These are phyloP conservation scores for Boletellus sp. DNA, from an alignment of 768 basidiomycete species.

Conservation along the genomic window DNA sequence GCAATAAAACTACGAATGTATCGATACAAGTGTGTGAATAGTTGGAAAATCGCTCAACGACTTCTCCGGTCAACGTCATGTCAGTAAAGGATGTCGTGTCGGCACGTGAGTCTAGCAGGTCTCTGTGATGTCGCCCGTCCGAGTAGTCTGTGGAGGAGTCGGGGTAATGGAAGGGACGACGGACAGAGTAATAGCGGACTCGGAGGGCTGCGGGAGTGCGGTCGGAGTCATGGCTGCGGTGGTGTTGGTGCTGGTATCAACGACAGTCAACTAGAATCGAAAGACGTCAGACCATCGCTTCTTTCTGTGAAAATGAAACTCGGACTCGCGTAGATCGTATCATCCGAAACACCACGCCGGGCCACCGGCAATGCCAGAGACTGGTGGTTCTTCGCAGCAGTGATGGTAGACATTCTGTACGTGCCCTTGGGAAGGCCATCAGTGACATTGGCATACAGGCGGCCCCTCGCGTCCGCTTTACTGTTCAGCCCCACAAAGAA, in stretches of 20 bases:
- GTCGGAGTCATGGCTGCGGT: conserved; percentile 4
- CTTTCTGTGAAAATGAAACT: not conserved
- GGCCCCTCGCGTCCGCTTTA: conserved; percentile 40
- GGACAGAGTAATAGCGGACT: no score
- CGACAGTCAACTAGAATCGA: conserved; percentile 26
- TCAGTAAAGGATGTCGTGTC: not conserved
- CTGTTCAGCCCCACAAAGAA: conserved; percentile 58
- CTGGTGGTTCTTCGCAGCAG: conserved; percentile 48
- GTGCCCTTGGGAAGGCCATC: conserved; percentile 52
- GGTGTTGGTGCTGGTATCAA: conserved; percentile 9
- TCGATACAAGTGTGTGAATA: conserved; percentile 9
- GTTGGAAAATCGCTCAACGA: conserved; percentile 14
- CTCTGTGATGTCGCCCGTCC: not conserved
- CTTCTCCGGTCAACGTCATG: not conserved
- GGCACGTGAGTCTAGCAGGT: conserved; percentile 1
- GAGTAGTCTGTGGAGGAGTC: not conserved
- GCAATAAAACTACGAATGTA: not conserved
- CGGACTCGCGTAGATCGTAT: conserved; percentile 37
- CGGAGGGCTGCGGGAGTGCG: conserved; percentile 1
- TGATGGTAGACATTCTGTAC: conserved; percentile 45
- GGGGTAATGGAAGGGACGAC: not conserved
- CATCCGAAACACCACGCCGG: conserved; percentile 41
- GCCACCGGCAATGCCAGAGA: conserved; percentile 34
- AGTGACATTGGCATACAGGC: conserved; percentile 45
- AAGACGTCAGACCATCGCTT: conserved; percentile 3